Percentiles rank a stretch among this genome's conserved stretches.
Evolutionary conservation across 805 yeast genomes (phyloP).

Genomic region (Saccharomyces cerevisiae): DNA sequence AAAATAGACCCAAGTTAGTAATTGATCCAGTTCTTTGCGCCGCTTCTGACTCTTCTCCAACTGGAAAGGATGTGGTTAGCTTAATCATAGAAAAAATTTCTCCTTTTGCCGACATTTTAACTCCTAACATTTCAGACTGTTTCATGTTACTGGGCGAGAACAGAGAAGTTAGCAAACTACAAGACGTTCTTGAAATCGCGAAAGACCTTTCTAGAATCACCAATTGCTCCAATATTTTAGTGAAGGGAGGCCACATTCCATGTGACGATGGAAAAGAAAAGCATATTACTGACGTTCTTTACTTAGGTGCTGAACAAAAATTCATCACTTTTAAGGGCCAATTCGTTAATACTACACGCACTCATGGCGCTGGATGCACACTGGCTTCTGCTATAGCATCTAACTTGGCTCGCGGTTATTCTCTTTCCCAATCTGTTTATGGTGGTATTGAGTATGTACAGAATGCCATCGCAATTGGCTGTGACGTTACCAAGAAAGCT

Average conservation of each 20-base stretch:
- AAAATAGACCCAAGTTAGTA: constrained; percentile 36
- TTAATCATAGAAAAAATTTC: constrained; percentile 42
- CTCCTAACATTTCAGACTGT: constrained; percentile 76
- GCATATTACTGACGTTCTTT: constrained; percentile 47
- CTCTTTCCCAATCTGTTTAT: constrained; percentile 42
- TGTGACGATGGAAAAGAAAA: constrained; percentile 28
- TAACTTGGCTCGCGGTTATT: constrained; percentile 50
- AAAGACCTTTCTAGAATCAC: constrained; percentile 31
- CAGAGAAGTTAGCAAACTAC: constrained; percentile 28
- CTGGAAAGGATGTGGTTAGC: constrained; percentile 33
- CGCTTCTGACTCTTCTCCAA: constrained; percentile 61
- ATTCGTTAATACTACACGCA: constrained; percentile 40
- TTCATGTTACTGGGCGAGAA: constrained; percentile 27
- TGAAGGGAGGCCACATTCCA: constrained; percentile 81
- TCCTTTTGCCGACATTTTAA: constrained; percentile 49
- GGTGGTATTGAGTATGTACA: constrained; percentile 60
- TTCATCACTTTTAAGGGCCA: constrained; percentile 41
- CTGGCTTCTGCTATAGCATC: constrained; percentile 75
- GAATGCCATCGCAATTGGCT: constrained; percentile 46
- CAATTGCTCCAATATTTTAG: constrained; percentile 46
- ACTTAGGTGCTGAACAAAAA: constrained; percentile 33
- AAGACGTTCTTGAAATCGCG: constrained; percentile 36
- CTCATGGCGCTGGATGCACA: constrained; percentile 92
- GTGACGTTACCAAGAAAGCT: constrained; percentile 17
- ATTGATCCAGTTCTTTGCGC: constrained; percentile 83